A percentile compares a stretch with the other conserved stretches of the same genome.
Conservation (phyloP, 2,329 filamentous ascomycete species). For the Beauveria sp. region DNA sequence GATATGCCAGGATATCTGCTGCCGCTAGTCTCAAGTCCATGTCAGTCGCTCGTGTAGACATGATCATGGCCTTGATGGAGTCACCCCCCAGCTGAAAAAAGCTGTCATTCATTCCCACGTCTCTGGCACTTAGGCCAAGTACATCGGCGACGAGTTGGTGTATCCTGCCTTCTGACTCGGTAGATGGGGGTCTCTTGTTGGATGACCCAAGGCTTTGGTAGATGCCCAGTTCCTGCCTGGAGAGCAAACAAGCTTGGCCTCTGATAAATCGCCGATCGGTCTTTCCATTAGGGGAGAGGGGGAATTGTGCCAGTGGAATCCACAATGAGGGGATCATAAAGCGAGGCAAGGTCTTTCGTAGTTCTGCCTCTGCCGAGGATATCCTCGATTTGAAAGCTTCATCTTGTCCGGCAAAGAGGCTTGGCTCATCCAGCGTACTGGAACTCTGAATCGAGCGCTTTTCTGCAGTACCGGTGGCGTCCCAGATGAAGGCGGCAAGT, state of each 20-base stretch:
- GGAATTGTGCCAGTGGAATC: neutral
- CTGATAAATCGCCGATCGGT: neutral
- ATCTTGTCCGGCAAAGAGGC: neutral
- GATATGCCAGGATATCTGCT: conserved; percentile 30
- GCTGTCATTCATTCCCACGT: conserved; percentile 31
- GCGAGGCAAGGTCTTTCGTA: neutral
- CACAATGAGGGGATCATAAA: neutral
- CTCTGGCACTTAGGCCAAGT: neutral
- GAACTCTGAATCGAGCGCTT: neutral
- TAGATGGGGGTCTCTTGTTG: neutral
- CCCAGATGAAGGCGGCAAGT: conserved; percentile 22
- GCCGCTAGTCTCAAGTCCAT: conserved; percentile 21
- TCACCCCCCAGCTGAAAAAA: conserved; percentile 40
- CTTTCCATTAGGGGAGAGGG: neutral
- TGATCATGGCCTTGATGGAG: conserved; percentile 33
- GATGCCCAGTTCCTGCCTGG: neutral
- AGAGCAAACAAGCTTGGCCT: neutral
- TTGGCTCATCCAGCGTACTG: neutral
- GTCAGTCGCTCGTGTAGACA: neutral
- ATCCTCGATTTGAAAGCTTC: neutral
- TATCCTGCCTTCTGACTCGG: neutral
- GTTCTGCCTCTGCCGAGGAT: neutral
- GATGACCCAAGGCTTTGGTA: neutral
- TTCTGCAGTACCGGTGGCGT: neutral
- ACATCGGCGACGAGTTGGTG: neutral